phyloP scores from a whole-genome alignment of 768 basidiomycete genomes.

The Suillus lakei region DNA sequence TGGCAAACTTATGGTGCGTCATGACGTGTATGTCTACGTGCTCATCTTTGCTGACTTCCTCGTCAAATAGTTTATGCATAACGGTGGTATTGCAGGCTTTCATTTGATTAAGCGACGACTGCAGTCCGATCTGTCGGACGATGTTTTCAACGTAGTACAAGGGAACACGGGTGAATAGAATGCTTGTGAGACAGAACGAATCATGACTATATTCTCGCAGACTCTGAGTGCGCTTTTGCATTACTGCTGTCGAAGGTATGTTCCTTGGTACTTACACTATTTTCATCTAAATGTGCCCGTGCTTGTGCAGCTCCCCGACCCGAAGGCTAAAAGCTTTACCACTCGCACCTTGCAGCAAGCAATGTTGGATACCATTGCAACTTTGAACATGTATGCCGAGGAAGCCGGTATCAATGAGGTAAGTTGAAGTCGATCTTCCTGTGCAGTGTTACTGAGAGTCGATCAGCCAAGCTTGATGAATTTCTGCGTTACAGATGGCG shows the following conservation, averaged over 20 bases:
- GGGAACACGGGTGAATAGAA: slow-evolving; percentile 82
- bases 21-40: not conserved
- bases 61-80: slow-evolving; percentile 87
- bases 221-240: slow-evolving; percentile 98
- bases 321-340: slow-evolving; percentile 76
- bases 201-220: slow-evolving; percentile 40
- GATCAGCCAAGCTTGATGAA: slow-evolving; percentile 87
- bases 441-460: not conserved
- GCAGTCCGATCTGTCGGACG: slow-evolving; percentile 78
- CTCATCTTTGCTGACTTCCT: slow-evolving; percentile 1
- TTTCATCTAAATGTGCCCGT: slow-evolving; percentile 11
- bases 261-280: slow-evolving; percentile 1
- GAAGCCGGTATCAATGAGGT: slow-evolving; percentile 78
- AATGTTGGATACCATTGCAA: slow-evolving; percentile 86
- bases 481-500: slow-evolving; percentile 95
- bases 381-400: slow-evolving; percentile 76
- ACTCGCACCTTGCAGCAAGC: slow-evolving; percentile 75
- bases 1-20: slow-evolving; percentile 85
- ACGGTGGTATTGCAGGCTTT: slow-evolving; percentile 92
- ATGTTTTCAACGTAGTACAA: slow-evolving; percentile 83
- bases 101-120: slow-evolving; percentile 77
- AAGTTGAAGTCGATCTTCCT: slow-evolving; percentile 16
- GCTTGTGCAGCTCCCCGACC: slow-evolving; percentile 69
- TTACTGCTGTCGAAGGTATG: slow-evolving; percentile 82
- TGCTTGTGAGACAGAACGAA: not conserved